Conservation (phyloP, 1,139 yeast species). For the Candida pseudocylindracea region DNA sequence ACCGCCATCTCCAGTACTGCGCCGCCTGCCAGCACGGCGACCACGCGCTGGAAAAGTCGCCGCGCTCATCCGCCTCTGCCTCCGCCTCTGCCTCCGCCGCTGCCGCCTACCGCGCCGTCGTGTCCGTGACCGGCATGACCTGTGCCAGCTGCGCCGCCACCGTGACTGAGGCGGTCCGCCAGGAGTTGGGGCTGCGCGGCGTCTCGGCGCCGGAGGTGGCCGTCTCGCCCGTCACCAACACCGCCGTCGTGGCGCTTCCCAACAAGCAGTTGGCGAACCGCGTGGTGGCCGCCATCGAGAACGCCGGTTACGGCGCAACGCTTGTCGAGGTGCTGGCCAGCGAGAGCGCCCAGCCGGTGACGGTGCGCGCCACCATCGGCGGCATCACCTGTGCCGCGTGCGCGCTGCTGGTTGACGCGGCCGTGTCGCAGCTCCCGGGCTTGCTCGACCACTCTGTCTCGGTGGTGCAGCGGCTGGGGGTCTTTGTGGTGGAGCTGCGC, state of each 20-base stretch:
- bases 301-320: slow-evolving; percentile 33
- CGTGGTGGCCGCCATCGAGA: slow-evolving; percentile 23
- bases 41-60: slow-evolving; percentile 1
- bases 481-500: slow-evolving; percentile 23
- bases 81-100: slow-evolving; percentile 10
- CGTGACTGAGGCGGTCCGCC: slow-evolving; percentile 20
- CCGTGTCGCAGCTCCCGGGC: slow-evolving; percentile 27
- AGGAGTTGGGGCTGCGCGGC: slow-evolving; percentile 6
- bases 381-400: slow-evolving; percentile 68
- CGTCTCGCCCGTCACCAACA: slow-evolving; percentile 19
- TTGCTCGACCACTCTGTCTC: slow-evolving; percentile 31
- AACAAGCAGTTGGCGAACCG: slow-evolving; percentile 28
- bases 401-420: slow-evolving; percentile 27
- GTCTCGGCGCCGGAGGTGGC: slow-evolving; percentile 10
- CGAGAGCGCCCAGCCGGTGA: slow-evolving; percentile 19
- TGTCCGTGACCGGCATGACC: slow-evolving; percentile 41
- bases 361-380: slow-evolving; percentile 37
- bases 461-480: slow-evolving; percentile 35
- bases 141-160: slow-evolving; percentile 35
- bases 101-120: slow-evolving; percentile 22
- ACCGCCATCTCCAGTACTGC: slow-evolving; percentile 13
- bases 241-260: slow-evolving; percentile 22
- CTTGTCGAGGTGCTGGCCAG: slow-evolving; percentile 40
- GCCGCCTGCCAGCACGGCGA: slow-evolving; percentile 1
- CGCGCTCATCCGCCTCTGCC: too few relatives aligned